Base-by-base conservation (phyloP, 495 filamentous ascomycete genomes). In the Tricharina praecox region DNA sequence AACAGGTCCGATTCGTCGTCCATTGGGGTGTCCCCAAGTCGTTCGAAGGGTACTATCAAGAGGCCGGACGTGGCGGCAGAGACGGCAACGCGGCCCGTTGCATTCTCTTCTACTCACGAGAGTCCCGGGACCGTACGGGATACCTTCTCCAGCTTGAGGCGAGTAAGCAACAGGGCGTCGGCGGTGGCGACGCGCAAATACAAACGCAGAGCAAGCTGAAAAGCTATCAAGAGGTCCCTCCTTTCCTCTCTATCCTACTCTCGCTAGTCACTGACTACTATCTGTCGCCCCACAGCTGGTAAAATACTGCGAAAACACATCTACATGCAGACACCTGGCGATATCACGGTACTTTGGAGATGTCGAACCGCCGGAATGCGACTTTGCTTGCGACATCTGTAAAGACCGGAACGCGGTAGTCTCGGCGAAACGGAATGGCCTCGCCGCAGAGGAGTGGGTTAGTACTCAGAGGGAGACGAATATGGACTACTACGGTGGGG, bases 11-110 rank as follows among this genome's bases (percentile, higher is more conserved):
- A 2, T 94, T 94, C 55, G 85, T 96, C 1, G 74, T 92, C 2
- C 88, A 96, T 62, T 95, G 87, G 86, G 79, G 81, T 45, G 67
- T 93, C 13, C 83, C 86, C 9, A 90, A 88, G 56, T 85, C 78
- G 24, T 93, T 95, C 60, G 88, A 95, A 62, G 85, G 86, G 2
- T 93, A 84, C 51, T 94, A 94, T 51, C 88, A 96, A 64, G 88
- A 96, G 70, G 87, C 84, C 5, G 88, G 88, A 0, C 77, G 88
- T 37, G 88, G 86, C 19, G 88, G 88, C 2, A 73, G 88, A 20
- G 87, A 95, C 52, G 84, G 86, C 16, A 83, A 86, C 39, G 85
- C 85, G 3, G 77, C 79, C 33, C 70, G 77, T 24, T 94, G 86
- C 52, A 79, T 93, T 30, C 68, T 96, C 28, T 94, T 92, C 62